These are phyloP conservation scores for Termitomyces sp. DNA, from an alignment of 768 basidiomycete genomes.

Conservation along the genomic window DNA sequence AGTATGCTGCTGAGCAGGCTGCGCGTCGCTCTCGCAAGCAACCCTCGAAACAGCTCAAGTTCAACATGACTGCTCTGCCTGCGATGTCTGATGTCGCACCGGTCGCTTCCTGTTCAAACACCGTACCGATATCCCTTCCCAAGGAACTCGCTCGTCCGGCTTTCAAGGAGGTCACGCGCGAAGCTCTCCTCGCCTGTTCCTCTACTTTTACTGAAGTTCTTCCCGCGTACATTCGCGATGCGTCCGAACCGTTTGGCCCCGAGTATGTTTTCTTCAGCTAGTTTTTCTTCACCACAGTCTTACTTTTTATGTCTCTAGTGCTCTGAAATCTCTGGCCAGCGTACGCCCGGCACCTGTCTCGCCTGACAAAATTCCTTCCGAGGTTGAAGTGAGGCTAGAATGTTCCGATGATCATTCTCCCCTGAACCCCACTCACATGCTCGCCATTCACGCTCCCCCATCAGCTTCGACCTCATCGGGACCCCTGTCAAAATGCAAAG, in stretches of 20 bases:
- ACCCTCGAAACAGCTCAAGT: constrained; percentile 18
- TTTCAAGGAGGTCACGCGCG: constrained; percentile 38
- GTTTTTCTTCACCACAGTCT: not conserved
- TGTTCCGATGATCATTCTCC: constrained; percentile 25
- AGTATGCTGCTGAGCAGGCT: constrained; percentile 31
- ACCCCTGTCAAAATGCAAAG: constrained; percentile 19
- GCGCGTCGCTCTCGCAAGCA: constrained; percentile 25
- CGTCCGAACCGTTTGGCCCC: constrained; percentile 37
- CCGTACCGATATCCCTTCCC: constrained; percentile 34
- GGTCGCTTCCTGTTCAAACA: constrained; percentile 19
- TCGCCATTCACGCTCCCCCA: constrained; percentile 35
- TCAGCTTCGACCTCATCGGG: constrained; percentile 10
- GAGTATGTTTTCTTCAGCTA: constrained; percentile 23
- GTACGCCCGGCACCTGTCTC: constrained; percentile 24
- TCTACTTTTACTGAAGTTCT: constrained; percentile 42
- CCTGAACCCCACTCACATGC: constrained; percentile 44
- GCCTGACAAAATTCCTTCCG: constrained; percentile 32
- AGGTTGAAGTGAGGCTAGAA: constrained; percentile 21
- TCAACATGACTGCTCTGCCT: constrained; percentile 19
- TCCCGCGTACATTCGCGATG: constrained; percentile 47
- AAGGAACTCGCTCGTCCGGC: constrained; percentile 47
- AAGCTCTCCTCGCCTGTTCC: constrained; percentile 43
- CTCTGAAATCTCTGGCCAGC: constrained; percentile 31
- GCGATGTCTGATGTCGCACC: constrained; percentile 22
- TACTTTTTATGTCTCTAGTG: constrained; percentile 20